Conservation (phyloP, 306 rosid genomes). For the Dalbergia cultrata region DNA sequence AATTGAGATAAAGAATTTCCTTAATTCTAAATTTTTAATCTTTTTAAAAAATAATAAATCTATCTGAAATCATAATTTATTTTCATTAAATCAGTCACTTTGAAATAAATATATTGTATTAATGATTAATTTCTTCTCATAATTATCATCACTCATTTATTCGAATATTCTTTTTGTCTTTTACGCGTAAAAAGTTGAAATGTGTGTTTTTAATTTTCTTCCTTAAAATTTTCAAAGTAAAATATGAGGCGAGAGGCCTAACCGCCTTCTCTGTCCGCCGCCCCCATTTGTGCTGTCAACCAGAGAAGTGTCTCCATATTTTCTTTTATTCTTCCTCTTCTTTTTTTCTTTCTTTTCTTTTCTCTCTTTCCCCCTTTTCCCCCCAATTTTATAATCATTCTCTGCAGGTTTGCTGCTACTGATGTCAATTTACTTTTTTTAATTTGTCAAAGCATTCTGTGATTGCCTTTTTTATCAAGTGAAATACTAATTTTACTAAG, state of each 20-base stretch:
- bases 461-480: not conserved
- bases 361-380: not conserved
- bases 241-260: conserved; percentile 12
- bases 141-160: not conserved
- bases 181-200: not conserved
- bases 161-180: not conserved
- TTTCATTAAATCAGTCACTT: no score
- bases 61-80: no score
- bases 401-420: not conserved
- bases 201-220: not conserved
- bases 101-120: no score
- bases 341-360: not conserved
- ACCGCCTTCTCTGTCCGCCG: conserved; percentile 54
- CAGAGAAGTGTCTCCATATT: not conserved
- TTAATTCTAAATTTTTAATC: no score
- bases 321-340: conserved; percentile 16
- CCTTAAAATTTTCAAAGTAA: conserved; percentile 7
- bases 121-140: no score
- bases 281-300: conserved; percentile 58
- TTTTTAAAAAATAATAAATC: no score
- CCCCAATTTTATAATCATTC: not conserved
- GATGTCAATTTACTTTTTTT: conserved; percentile 35
- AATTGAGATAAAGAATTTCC: no score
- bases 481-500: no score
- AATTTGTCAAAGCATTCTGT: conserved; percentile 22